phyloP scores from a whole-genome alignment of 1,284 basidiomycete genomes.

The Mycena citricolor region DNA sequence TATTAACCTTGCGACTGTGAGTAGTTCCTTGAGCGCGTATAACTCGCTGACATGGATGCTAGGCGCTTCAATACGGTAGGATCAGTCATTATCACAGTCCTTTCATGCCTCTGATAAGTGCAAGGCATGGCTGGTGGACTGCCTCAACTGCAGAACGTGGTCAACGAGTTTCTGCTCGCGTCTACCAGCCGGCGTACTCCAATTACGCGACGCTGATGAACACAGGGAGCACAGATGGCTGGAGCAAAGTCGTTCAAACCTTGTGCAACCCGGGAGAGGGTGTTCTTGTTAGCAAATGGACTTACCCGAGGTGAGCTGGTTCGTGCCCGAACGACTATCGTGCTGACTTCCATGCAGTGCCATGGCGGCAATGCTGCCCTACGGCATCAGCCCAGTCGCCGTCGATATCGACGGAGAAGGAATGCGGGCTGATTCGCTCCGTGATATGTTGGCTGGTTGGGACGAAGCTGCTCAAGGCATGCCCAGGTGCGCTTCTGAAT shows the following conservation, averaged over 20 bases:
- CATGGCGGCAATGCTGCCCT: constrained; percentile 40
- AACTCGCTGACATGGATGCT: not conserved
- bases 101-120: constrained; percentile 1
- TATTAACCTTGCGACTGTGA: constrained; percentile 56
- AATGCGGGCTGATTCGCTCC: constrained; percentile 62
- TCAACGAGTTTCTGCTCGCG: constrained; percentile 60
- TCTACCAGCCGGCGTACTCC: constrained; percentile 70
- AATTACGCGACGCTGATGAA: constrained; percentile 66
- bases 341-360: constrained; percentile 24
- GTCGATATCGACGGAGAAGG: constrained; percentile 75
- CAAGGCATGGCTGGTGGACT: constrained; percentile 55
- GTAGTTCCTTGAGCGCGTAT: not conserved
- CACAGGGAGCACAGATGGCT: constrained; percentile 79
- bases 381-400: constrained; percentile 51
- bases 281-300: constrained; percentile 71
- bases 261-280: constrained; percentile 76
- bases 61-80: constrained; percentile 65
- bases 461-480: constrained; percentile 56
- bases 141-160: constrained; percentile 49
- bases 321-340: constrained; percentile 21
- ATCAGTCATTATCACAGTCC: not conserved
- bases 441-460: constrained; percentile 66
- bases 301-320: constrained; percentile 59
- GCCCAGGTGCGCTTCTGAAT: constrained; percentile 40
- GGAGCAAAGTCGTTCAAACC: constrained; percentile 51